Percentiles rank a stretch among this genome's conserved stretches.
Evolutionary conservation across 1,284 basidiomycete species (phyloP).

Genomic region (Trichosporon faecale): DNA sequence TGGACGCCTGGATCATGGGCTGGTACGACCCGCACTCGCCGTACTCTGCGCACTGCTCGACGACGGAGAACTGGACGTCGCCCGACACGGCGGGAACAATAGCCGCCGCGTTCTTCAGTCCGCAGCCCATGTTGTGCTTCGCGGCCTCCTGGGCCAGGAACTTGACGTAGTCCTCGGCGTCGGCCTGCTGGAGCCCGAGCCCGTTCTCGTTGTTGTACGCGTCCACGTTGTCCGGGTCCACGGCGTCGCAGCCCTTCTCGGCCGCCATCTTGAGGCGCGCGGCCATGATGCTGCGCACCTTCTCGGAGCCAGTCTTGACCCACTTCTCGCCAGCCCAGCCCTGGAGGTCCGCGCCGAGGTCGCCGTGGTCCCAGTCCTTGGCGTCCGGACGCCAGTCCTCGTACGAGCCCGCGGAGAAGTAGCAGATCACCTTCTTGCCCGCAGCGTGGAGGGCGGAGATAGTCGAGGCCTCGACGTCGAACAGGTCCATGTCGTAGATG

Average conservation of each 20-base stretch:
- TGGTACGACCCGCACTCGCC: conserved; percentile 33
- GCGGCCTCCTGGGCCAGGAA: conserved; percentile 34
- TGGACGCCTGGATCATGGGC: conserved; percentile 31
- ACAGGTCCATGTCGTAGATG: conserved; percentile 19
- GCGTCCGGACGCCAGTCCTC: conserved; percentile 27
- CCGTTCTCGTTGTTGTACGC: conserved; percentile 18
- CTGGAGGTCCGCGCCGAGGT: conserved; percentile 11
- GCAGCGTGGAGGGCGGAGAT: conserved; percentile 18
- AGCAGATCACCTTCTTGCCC: conserved; percentile 49
- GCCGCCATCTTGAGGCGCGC: conserved; percentile 35
- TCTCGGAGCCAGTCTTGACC: conserved; percentile 1
- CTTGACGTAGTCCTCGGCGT: conserved; percentile 39
- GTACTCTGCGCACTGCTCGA: conserved; percentile 23
- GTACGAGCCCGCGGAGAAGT: conserved; percentile 46
- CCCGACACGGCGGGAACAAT: not conserved
- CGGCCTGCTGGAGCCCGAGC: conserved; percentile 22
- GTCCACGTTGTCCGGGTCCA: conserved; percentile 51
- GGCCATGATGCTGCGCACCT: conserved; percentile 11
- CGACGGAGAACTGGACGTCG: conserved; percentile 16
- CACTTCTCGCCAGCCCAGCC: conserved; percentile 18
- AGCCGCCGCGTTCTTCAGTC: conserved; percentile 43
- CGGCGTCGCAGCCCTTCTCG: conserved; percentile 46
- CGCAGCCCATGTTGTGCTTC: conserved; percentile 22
- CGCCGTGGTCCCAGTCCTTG: not conserved
- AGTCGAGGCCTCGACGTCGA: conserved; percentile 7